These are phyloP conservation scores for Zelonia costaricensis DNA, from an alignment of 208 protist genomes.

Conservation along the genomic window DNA sequence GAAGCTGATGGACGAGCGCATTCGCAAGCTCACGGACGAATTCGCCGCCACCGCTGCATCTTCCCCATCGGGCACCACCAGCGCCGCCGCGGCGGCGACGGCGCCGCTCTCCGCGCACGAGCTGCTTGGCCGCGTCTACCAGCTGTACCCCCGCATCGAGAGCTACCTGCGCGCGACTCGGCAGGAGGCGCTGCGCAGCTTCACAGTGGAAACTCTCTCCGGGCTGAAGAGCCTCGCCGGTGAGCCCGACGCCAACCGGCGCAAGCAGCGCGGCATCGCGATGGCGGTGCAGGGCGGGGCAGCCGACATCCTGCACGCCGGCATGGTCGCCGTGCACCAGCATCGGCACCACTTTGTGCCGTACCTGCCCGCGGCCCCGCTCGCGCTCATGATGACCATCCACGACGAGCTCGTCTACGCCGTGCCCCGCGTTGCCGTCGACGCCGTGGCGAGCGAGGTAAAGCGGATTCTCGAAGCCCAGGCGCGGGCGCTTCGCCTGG, in stretches of 20 bases:
- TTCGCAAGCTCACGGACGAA: constrained; percentile 11
- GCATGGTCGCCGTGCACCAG: constrained; percentile 74
- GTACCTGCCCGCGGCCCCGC: constrained; percentile 48
- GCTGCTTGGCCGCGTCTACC: constrained; percentile 53
- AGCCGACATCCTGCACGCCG: constrained; percentile 79
- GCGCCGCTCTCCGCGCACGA: constrained; percentile 28
- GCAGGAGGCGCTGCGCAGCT: constrained; percentile 35
- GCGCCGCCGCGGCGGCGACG: background rate
- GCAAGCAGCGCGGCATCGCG: constrained; percentile 72
- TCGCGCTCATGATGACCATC: constrained; percentile 63
- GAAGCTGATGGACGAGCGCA: constrained; percentile 51
- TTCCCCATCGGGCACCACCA: background rate
- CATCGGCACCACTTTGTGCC: constrained; percentile 55
- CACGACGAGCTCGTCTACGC: constrained; percentile 90
- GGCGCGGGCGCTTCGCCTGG: constrained; percentile 25
- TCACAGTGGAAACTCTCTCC: constrained; percentile 43
- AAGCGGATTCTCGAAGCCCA: constrained; percentile 56
- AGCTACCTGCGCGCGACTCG: constrained; percentile 60
- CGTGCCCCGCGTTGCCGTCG: constrained; percentile 40
- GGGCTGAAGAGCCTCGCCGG: constrained; percentile 44
- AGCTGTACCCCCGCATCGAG: constrained; percentile 60
- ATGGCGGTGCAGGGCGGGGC: constrained; percentile 83
- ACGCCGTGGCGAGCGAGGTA: constrained; percentile 42
- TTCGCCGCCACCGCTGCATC: background rate
- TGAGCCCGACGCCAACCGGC: constrained; percentile 41